phyloP scores from a whole-genome alignment of 1,284 basidiomycete species.

The Pyrrhoderma lamaoense region DNA sequence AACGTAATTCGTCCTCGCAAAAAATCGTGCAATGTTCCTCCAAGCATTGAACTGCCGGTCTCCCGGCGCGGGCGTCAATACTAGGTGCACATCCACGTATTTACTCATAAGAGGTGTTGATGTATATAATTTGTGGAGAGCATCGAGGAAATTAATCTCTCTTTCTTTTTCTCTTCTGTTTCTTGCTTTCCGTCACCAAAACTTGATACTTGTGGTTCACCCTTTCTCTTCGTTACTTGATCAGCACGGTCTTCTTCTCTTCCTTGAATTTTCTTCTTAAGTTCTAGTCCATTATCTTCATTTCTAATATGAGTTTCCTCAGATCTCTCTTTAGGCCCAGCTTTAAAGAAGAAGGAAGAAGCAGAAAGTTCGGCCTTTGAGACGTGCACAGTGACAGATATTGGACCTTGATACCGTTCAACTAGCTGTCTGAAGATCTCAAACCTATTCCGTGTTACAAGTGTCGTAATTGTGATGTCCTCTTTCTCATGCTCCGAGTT shows the following conservation, averaged over 20 bases:
- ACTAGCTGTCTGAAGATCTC: slow-evolving; percentile 63
- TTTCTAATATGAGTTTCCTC: neutral
- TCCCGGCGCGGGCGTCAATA: slow-evolving; percentile 63
- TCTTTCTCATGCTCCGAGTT: slow-evolving; percentile 39
- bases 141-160: slow-evolving; percentile 38
- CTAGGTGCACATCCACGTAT: slow-evolving; percentile 81
- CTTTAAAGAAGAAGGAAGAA: too few relatives aligned
- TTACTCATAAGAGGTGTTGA: slow-evolving; percentile 54
- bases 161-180: too few relatives aligned
- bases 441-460: slow-evolving; percentile 75
- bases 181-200: too few relatives aligned
- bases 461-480: slow-evolving; percentile 78
- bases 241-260: too few relatives aligned
- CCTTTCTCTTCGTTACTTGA: too few relatives aligned
- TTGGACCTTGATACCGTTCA: slow-evolving; percentile 69
- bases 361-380: slow-evolving; percentile 28
- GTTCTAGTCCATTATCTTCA: too few relatives aligned
- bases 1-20: slow-evolving; percentile 72
- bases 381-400: slow-evolving; percentile 76
- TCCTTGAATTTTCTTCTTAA: too few relatives aligned
- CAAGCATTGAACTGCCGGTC: slow-evolving; percentile 81
- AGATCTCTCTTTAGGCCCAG: neutral
- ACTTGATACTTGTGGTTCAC: too few relatives aligned
- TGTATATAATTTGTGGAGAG: slow-evolving; percentile 57
- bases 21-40: slow-evolving; percentile 76